Evolutionary conservation across 257 asterid genomes (phyloP).

Genomic region (Przewalskia tangutica): DNA sequence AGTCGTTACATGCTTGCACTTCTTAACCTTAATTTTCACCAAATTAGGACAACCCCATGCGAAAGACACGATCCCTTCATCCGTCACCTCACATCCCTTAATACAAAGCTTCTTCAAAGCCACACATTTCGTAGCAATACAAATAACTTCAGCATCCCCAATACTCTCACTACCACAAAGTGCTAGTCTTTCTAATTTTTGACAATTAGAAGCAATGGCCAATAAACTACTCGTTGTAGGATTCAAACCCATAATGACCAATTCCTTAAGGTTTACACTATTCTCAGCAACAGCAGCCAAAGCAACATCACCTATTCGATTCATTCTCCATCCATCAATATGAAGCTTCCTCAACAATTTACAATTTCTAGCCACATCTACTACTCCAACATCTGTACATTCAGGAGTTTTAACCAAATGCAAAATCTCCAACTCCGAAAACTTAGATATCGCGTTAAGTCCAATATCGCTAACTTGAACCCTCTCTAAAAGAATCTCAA

Average conservation of each 20-base stretch:
- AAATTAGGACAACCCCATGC: conserved; percentile 74
- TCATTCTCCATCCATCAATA: conserved; percentile 79
- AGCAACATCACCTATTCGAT: conserved; percentile 70
- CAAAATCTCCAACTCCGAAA: conserved; percentile 48
- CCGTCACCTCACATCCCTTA: conserved; percentile 67
- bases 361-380: conserved; percentile 56
- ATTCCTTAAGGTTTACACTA: conserved; percentile 49
- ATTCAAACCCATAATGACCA: conserved; percentile 73
- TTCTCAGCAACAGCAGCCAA: conserved; percentile 53
- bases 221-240: conserved; percentile 44
- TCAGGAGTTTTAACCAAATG: conserved; percentile 63
- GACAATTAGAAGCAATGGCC: conserved; percentile 56
- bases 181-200: conserved; percentile 69
- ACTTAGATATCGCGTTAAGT: conserved; percentile 44
- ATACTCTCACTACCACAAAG: conserved; percentile 81
- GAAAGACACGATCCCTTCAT: conserved; percentile 63
- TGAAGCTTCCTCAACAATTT: conserved; percentile 77
- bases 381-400: conserved; percentile 55
- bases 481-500: conserved; percentile 70
- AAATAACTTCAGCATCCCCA: conserved; percentile 68
- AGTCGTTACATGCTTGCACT: conserved; percentile 59
- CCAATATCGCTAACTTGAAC: conserved; percentile 70
- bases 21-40: conserved; percentile 76
- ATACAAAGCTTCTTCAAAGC: conserved; percentile 81
- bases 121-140: conserved; percentile 48